These are phyloP conservation scores for Dimocarpus longan DNA, from an alignment of 345 rosid genomes.

Conservation along the genomic window DNA sequence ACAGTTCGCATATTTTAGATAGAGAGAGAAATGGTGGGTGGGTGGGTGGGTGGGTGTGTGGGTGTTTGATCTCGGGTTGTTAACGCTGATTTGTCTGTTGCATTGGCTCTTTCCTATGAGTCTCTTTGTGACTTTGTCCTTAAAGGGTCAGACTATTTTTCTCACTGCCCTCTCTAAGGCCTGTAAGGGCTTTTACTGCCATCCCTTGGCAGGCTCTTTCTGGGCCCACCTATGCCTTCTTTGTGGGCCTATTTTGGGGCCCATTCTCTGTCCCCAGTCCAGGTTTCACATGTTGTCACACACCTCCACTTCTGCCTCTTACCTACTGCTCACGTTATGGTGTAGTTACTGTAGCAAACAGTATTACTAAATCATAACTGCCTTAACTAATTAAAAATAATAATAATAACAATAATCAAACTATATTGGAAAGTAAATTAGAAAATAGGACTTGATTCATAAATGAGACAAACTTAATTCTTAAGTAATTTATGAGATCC, in stretches of 20 bases:
- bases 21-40: neutral
- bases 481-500: too few species aligned
- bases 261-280: constrained; percentile 17
- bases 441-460: too few species aligned
- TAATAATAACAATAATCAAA: too few species aligned
- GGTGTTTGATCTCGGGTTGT: constrained; percentile 12
- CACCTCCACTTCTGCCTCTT: neutral
- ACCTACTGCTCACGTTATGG: too few species aligned
- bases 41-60: neutral
- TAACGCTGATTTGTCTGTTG: constrained; percentile 40
- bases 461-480: too few species aligned
- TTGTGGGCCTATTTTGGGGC: constrained; percentile 14
- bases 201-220: neutral
- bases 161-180: neutral
- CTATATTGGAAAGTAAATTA: too few species aligned
- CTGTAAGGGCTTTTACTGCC: constrained; percentile 21
- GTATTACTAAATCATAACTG: too few species aligned
- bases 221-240: constrained; percentile 16
- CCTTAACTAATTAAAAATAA: too few species aligned
- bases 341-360: too few species aligned
- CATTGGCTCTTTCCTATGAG: constrained; percentile 22
- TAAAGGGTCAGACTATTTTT: neutral
- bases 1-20: neutral
- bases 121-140: constrained; percentile 15
- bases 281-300: constrained; percentile 25